Conservation (phyloP, 2,329 filamentous ascomycete species). For the Cadophora gregata region DNA sequence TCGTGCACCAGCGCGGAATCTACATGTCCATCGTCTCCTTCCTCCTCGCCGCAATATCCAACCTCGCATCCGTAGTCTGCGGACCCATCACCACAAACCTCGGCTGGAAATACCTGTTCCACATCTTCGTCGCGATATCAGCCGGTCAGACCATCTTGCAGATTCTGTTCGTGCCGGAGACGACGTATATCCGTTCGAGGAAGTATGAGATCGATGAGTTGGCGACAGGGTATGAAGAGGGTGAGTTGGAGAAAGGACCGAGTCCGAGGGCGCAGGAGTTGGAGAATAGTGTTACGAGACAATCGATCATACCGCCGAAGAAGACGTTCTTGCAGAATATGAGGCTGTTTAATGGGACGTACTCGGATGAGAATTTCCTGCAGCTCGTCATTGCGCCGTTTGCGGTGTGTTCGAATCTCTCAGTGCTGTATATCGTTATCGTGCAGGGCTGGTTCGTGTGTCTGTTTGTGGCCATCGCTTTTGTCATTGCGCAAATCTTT, state of each 20-base stretch:
- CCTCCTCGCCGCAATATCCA: constrained; percentile 48
- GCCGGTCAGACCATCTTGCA: constrained; percentile 42
- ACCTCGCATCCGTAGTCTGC: constrained; percentile 49
- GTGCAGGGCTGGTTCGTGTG: constrained; percentile 51
- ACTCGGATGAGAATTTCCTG: constrained; percentile 47
- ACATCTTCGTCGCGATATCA: constrained; percentile 26
- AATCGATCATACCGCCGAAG: constrained; percentile 31
- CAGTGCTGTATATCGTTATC: constrained; percentile 56
- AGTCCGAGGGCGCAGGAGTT: neutral
- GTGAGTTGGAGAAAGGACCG: neutral
- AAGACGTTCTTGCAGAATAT: constrained; percentile 48
- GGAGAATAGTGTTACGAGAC: constrained; percentile 5
- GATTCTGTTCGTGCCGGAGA: constrained; percentile 57
- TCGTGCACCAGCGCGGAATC: constrained; percentile 52
- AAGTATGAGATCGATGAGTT: constrained; percentile 30
- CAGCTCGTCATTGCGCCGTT: constrained; percentile 51
- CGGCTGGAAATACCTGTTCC: constrained; percentile 51
- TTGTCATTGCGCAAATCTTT: constrained; percentile 54
- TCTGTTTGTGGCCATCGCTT: constrained; percentile 51
- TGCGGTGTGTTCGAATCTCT: constrained; percentile 55
- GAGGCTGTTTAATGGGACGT: constrained; percentile 47
- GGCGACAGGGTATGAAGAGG: constrained; percentile 16
- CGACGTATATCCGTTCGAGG: constrained; percentile 50
- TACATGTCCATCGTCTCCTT: constrained; percentile 50
- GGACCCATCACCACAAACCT: constrained; percentile 48